These are phyloP conservation scores for Penicillium vulpinum DNA, from an alignment of 2,329 filamentous ascomycete genomes.

Conservation along the genomic window DNA sequence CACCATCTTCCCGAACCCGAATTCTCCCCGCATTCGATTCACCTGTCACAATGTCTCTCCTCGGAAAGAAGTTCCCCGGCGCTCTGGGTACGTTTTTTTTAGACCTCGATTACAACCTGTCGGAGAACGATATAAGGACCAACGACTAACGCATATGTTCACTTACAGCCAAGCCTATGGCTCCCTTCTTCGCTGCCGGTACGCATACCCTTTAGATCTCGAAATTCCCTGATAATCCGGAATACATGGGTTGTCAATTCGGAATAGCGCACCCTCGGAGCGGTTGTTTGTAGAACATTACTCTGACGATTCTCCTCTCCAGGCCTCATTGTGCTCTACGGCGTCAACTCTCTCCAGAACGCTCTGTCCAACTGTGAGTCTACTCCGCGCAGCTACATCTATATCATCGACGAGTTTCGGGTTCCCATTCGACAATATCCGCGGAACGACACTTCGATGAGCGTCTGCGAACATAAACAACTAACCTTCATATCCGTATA, in stretches of 20 bases:
- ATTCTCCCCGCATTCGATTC: slow-evolving; percentile 30
- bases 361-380: slow-evolving; percentile 75
- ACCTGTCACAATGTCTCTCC: slow-evolving; percentile 68
- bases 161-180: slow-evolving; percentile 77
- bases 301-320: slow-evolving; percentile 29
- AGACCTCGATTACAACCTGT: slow-evolving; percentile 8
- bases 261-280: neutral
- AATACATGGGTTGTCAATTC: neutral
- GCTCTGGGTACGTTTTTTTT: slow-evolving; percentile 66
- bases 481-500: slow-evolving; percentile 43
- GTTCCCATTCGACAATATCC: neutral
- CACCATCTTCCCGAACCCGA: slow-evolving; percentile 30
- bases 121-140: slow-evolving; percentile 13
- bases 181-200: slow-evolving; percentile 94
- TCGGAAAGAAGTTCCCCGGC: slow-evolving; percentile 82
- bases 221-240: neutral
- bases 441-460: slow-evolving; percentile 4
- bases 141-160: slow-evolving; percentile 31
- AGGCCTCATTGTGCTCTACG: slow-evolving; percentile 88
- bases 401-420: neutral
- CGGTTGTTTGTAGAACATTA: slow-evolving; percentile 7
- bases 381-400: neutral
- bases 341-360: slow-evolving; percentile 80
- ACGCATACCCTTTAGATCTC: slow-evolving; percentile 48
- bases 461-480: slow-evolving; percentile 4